Evolutionary conservation across 140 eudicot genomes (phyloP).

Genomic region (Oenanthe javanica): DNA sequence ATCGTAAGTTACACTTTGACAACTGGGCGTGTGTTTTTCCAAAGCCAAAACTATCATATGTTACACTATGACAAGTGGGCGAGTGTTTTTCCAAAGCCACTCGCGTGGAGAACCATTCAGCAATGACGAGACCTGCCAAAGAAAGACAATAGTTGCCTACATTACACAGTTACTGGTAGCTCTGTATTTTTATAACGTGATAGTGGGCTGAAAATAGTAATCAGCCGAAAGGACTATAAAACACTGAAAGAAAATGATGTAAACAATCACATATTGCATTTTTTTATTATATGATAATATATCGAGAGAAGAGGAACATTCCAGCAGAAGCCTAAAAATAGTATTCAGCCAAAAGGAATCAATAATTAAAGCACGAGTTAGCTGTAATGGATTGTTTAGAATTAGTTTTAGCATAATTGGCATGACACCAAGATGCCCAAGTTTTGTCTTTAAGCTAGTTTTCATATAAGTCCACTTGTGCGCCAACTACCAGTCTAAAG

Average conservation of each 20-base stretch:
- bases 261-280: background rate
- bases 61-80: conserved; percentile 53
- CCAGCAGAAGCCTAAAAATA: background rate
- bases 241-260: background rate
- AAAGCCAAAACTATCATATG: background rate
- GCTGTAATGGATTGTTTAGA: background rate
- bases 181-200: background rate
- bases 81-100: conserved; percentile 90
- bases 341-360: background rate
- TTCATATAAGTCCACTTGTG: background rate
- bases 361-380: background rate
- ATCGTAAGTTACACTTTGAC: no score
- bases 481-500: background rate
- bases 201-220: background rate
- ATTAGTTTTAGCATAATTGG: background rate
- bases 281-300: background rate
- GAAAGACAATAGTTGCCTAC: background rate
- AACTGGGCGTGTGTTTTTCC: background rate
- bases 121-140: conserved; percentile 68
- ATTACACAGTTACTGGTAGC: background rate
- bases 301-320: background rate
- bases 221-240: background rate
- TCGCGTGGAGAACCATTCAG: conserved; percentile 72
- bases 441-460: background rate
- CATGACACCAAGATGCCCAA: background rate